Base-by-base conservation (phyloP, 116 monocot genomes). In the Zostera marina region DNA sequence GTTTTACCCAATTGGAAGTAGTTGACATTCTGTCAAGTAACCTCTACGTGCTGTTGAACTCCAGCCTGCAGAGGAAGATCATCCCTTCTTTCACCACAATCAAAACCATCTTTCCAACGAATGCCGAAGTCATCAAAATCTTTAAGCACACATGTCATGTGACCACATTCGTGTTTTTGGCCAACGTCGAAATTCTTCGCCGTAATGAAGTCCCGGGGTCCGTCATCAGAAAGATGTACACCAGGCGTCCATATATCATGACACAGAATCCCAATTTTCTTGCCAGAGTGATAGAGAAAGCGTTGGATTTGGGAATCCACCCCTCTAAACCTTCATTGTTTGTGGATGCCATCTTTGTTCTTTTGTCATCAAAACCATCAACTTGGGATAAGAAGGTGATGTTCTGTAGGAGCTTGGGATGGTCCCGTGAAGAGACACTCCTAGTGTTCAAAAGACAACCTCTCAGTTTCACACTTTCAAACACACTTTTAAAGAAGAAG, bases 361-460 rank as follows among this genome's bases (percentile, higher is more conserved):
- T 78, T 4, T 39, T 56, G 9, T 47, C 12, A 38, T 68, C 12
- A 45, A 39, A 2, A 9, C n/a, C 23, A 9, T 14, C 59, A 3
- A 60, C 66, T 9, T 76, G 78, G 78, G 75, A 78, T 1, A 44
- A 47, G 20, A 86, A 78, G 42, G 9, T 70, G 8, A n/a, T 17
- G 23, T 20, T 73, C 11, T 73, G 54, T 20, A 70, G 39, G 62
- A 75, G 71, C 58, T 68, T 81, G 0, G 71, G 71, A 4, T 71
- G 58, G 65, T 58, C 64, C 2, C 19, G 43, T 13, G 65, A 19
- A 11, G 47, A 78, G 6, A 41, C 78, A 12, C 3, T 59, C 2
- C 8, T 48, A 0, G 73, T 73, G 1, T 73, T 86, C 60, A 22
- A 22, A 13, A 64, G 21, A 65, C 65, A 59, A n/a, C 85, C 85